Conservation (phyloP, 176 grass and related monocot species). For the Zea mays region Zm-B73-REFERENCE-NAM-5.0 NC_050099.1:231951501-231952000, state of each 20-base stretch:
- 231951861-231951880: no score
- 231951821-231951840: neutral
- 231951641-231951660: conserved; percentile 41
- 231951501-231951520: neutral
- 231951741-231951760: neutral
- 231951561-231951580: neutral
- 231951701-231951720: neutral
- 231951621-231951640: conserved; percentile 63
- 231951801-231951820: neutral
- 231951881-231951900: no score
- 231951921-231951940: neutral
- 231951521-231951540: conserved; percentile 4
- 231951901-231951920: neutral
- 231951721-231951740: conserved; percentile 8
- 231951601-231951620: conserved; percentile 43
- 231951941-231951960: neutral
- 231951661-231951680: neutral
- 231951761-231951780: neutral
- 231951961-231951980: conserved; percentile 39
- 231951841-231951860: neutral
- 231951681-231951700: no score
- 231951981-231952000: conserved; percentile 54
- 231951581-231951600: neutral
- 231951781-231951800: neutral
- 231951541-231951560: conserved; percentile 29